Percentiles rank a stretch among this genome's conserved stretches.
These are phyloP conservation scores for Solioccasus polychromus DNA, from an alignment of 768 basidiomycete genomes.

Conservation along the genomic window DNA sequence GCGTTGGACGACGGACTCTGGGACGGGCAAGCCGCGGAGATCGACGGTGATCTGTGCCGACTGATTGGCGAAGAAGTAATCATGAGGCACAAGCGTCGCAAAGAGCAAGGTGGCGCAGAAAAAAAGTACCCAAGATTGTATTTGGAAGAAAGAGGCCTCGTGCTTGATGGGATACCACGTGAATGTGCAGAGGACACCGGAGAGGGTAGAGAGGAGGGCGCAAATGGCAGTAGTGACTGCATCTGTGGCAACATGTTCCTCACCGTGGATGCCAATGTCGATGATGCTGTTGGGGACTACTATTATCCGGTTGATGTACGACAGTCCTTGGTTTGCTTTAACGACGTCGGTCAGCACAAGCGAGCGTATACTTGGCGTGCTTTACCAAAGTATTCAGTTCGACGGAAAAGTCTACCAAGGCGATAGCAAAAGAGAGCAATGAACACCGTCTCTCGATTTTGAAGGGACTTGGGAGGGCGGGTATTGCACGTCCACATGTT, in stretches of 20 bases:
- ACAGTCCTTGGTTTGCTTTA: constrained; percentile 15
- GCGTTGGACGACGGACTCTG: constrained; percentile 38
- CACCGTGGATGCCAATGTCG: constrained; percentile 13
- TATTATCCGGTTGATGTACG: constrained; percentile 8
- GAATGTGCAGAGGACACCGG: constrained; percentile 26
- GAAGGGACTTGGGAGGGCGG: no score
- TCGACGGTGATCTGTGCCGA: constrained; percentile 44
- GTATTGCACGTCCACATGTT: no score
- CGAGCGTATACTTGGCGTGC: constrained; percentile 3
- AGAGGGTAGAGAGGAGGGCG: constrained; percentile 33
- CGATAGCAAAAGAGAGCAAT: constrained; percentile 33
- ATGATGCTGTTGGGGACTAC: constrained; percentile 6
- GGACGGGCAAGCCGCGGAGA: constrained; percentile 36
- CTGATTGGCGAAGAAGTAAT: constrained; percentile 43
- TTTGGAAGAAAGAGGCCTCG: constrained; percentile 15
- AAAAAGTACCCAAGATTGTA: constrained; percentile 38
- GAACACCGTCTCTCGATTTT: constrained; percentile 15
- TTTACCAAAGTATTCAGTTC: constrained; percentile 22
- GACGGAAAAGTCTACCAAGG: constrained; percentile 18
- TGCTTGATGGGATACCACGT: constrained; percentile 11
- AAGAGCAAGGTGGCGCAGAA: constrained; percentile 48
- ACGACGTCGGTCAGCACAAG: neutral
- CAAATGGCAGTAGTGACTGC: constrained; percentile 35
- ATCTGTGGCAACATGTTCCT: constrained; percentile 37
- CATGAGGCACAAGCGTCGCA: constrained; percentile 46